A percentile compares a stretch with the other conserved stretches of the same genome.
These are phyloP conservation scores for Moniliella sp. DNA, from an alignment of 1,284 basidiomycete species.

Conservation along the genomic window DNA sequence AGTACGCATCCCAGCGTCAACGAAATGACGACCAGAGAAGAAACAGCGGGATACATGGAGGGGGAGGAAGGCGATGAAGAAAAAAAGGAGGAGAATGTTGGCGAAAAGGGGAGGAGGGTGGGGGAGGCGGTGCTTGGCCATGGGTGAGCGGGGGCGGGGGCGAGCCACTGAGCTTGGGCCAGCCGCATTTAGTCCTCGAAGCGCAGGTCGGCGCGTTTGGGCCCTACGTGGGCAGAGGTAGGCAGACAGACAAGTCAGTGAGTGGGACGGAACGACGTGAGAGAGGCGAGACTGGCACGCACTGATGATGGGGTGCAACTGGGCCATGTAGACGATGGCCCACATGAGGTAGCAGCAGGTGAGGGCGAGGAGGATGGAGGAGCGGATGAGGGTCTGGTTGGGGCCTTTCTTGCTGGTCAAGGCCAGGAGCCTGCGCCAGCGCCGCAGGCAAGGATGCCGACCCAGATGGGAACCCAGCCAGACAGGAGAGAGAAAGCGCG, in stretches of 20 bases:
- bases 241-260: neutral
- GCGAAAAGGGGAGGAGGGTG: too few relatives aligned
- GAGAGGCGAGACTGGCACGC: slow-evolving; percentile 5
- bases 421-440: slow-evolving; percentile 17
- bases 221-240: slow-evolving; percentile 6
- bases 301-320: slow-evolving; percentile 32
- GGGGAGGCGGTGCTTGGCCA: too few relatives aligned
- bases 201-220: slow-evolving; percentile 20
- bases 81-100: too few relatives aligned
- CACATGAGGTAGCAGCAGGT: slow-evolving; percentile 33
- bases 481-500: slow-evolving; percentile 3
- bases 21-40: too few relatives aligned
- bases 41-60: too few relatives aligned
- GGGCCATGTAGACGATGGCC: slow-evolving; percentile 32
- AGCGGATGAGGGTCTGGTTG: slow-evolving; percentile 30
- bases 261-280: neutral
- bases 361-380: slow-evolving; percentile 17
- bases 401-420: slow-evolving; percentile 26
- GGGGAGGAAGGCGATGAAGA: too few relatives aligned
- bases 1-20: too few relatives aligned
- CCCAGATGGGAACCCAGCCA: slow-evolving; percentile 28
- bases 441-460: slow-evolving; percentile 13
- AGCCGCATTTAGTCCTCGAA: slow-evolving; percentile 9
- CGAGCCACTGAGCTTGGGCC: too few relatives aligned
- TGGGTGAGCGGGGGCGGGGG: too few relatives aligned